Evolutionary conservation across 1,284 basidiomycete genomes (phyloP), one percentile per base, ranked within the genome.

Genomic region (Cutaneotrichosporon dermatis): DNA sequence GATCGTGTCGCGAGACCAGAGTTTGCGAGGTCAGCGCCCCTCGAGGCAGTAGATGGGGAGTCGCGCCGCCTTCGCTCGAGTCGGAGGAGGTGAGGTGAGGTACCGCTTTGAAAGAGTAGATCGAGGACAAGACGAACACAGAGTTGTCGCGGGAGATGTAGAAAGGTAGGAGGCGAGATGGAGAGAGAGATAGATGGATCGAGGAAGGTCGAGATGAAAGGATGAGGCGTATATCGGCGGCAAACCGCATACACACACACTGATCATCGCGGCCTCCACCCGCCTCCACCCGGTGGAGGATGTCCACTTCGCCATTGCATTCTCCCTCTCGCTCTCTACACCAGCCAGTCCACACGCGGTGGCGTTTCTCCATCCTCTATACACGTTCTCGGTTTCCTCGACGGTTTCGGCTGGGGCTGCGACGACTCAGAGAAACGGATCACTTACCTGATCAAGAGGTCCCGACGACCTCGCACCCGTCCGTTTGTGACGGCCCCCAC

Each of bases 401-500:
- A 34, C 25, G 5, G 46, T 33, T 49, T 12, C 9, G 39, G 33
- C 46, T 49, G 25, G 45, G 16, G 45, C 25, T 46, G 45, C 45
- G 35, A 49, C 46, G 25, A 46, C 51, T 37, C 36, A 54, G 11
- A 46, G 16, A 16, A 59, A 52, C 33, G 34, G 16, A 34, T 16
- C 10, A 72, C 73, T 59, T 59, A 73, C 70, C 69, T 73, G 72
- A 62, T 71, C 73, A 54, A 71, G 61, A 13, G 71, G 70, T 37
- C 71, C 71, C 33, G 52, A 58, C 4, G 64, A 66, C 37, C 68
- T 57, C 16, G 59, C 62, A 35, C 61, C 63, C 6, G 45, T 48
- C 12, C 59, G 62, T 16, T 53, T 40, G 50, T 59, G 61, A 7
- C 66, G 65, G 35, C 39, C 39, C 10, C 66, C 59, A 6, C 58